These are phyloP conservation scores for Metschnikowia corniflorae DNA, from an alignment of 805 yeast species.

Conservation along the genomic window DNA sequence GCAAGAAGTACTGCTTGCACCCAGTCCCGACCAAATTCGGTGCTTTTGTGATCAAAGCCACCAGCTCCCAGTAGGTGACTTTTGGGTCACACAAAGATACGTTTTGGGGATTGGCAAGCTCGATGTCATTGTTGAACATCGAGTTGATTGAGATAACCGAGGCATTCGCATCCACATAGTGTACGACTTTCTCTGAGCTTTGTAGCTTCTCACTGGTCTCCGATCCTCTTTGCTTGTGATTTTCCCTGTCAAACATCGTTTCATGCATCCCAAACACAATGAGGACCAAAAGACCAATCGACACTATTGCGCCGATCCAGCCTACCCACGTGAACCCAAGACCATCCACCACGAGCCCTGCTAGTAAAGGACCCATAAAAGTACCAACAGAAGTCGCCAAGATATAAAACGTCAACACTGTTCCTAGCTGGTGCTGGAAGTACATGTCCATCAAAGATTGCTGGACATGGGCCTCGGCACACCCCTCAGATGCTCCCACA, in stretches of 20 bases:
- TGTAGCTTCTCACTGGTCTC: too few relatives aligned
- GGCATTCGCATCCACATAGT: too few relatives aligned
- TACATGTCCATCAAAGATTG: conserved; percentile 68
- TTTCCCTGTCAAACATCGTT: conserved; percentile 54
- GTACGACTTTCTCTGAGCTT: too few relatives aligned
- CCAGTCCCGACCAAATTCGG: conserved; percentile 62
- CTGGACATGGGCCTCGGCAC: conserved; percentile 72
- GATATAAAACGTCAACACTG: conserved; percentile 69
- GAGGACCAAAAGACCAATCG: conserved; percentile 47
- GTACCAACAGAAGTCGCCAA: conserved; percentile 74
- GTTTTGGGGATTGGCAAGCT: conserved; percentile 11
- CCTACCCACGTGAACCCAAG: conserved; percentile 80
- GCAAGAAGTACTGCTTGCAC: conserved; percentile 56
- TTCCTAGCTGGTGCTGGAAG: conserved; percentile 73
- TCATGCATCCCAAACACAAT: conserved; percentile 65
- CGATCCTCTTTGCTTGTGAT: too few relatives aligned
- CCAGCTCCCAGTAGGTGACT: conserved; percentile 41
- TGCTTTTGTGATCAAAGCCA: conserved; percentile 52
- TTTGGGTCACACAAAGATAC: conserved; percentile 41
- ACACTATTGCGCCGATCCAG: conserved; percentile 58
- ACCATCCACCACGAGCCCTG: conserved; percentile 63
- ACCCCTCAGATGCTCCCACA: conserved; percentile 76
- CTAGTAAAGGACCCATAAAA: conserved; percentile 73
- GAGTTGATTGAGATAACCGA: too few relatives aligned
- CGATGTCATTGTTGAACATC: conserved; percentile 14